These are phyloP conservation scores for Amanita phalloides DNA, from an alignment of 768 basidiomycete species.

Conservation along the genomic window DNA sequence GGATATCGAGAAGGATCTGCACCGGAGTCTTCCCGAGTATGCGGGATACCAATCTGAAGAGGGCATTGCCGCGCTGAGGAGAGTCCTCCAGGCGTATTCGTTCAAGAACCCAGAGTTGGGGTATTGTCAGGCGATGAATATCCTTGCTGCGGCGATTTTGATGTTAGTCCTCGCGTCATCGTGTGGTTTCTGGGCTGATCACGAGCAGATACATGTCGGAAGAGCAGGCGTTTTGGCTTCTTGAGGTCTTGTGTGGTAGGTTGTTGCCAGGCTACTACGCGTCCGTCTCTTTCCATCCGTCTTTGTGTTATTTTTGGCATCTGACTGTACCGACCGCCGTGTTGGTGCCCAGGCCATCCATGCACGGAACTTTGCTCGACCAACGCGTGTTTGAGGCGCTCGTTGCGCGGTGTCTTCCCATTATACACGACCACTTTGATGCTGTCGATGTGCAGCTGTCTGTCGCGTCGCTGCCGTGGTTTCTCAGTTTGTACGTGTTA, in stretches of 20 bases:
- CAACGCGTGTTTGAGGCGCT: slow-evolving; percentile 96
- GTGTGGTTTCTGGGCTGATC: not conserved
- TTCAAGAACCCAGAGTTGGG: slow-evolving; percentile 90
- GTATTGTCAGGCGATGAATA: slow-evolving; percentile 99
- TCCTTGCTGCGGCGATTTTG: slow-evolving; percentile 88
- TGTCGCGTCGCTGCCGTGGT: slow-evolving; percentile 96
- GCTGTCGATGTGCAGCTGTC: slow-evolving; percentile 92
- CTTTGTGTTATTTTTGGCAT: no score
- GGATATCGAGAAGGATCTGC: slow-evolving; percentile 98
- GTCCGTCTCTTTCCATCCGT: slow-evolving; percentile 27
- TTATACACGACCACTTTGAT: slow-evolving; percentile 90
- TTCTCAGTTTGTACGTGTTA: slow-evolving; percentile 75
- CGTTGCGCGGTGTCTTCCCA: slow-evolving; percentile 79
- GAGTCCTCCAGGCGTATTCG: slow-evolving; percentile 92
- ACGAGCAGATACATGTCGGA: slow-evolving; percentile 88
- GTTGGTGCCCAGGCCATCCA: slow-evolving; percentile 59
- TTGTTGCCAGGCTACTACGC: slow-evolving; percentile 96
- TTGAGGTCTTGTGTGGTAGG: slow-evolving; percentile 90
- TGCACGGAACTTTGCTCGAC: slow-evolving; percentile 98
- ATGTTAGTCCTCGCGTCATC: slow-evolving; percentile 40
- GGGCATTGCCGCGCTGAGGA: slow-evolving; percentile 74
- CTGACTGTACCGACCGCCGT: no score
- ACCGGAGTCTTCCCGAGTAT: slow-evolving; percentile 93
- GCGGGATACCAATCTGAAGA: slow-evolving; percentile 89
- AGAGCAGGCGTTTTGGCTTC: slow-evolving; percentile 95